phyloP scores from a whole-genome alignment of 169 alveolate species.

The Eimeria acervulina region DNA sequence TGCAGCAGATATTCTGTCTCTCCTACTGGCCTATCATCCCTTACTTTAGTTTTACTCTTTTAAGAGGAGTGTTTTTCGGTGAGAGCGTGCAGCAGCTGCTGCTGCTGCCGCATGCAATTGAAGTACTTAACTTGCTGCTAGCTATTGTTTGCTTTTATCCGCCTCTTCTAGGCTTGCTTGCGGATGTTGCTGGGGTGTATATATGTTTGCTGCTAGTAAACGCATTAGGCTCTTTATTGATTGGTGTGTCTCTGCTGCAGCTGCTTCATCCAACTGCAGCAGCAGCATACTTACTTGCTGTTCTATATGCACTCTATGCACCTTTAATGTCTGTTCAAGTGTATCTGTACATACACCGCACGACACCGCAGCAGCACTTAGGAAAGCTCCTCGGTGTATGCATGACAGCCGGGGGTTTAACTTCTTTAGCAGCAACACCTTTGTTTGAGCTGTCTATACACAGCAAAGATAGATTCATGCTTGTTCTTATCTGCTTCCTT shows the following conservation, averaged over 20 bases:
- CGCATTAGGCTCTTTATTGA: background rate
- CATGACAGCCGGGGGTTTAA: slow-evolving; percentile 53
- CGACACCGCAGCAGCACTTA: slow-evolving; percentile 36
- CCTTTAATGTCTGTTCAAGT: slow-evolving; percentile 59
- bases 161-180: slow-evolving; percentile 23
- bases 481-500: slow-evolving; percentile 19
- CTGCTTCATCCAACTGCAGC: background rate
- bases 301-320: background rate
- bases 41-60: slow-evolving; percentile 27
- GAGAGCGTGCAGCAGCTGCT: slow-evolving; percentile 46
- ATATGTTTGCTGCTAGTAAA: slow-evolving; percentile 51
- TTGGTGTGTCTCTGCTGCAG: slow-evolving; percentile 39
- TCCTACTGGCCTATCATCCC: slow-evolving; percentile 40
- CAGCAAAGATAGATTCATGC: background rate
- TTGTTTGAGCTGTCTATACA: slow-evolving; percentile 53
- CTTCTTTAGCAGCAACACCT: slow-evolving; percentile 60
- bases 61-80: slow-evolving; percentile 60
- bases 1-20: background rate
- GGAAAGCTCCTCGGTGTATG: slow-evolving; percentile 69
- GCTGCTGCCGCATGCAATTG: background rate
- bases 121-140: slow-evolving; percentile 34
- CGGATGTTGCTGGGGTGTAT: background rate
- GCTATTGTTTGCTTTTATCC: slow-evolving; percentile 31
- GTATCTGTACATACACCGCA: slow-evolving; percentile 18
- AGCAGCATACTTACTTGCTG: background rate